Evolutionary conservation across 768 basidiomycete genomes (phyloP).

Genomic region (Leccinum ochraceum): DNA sequence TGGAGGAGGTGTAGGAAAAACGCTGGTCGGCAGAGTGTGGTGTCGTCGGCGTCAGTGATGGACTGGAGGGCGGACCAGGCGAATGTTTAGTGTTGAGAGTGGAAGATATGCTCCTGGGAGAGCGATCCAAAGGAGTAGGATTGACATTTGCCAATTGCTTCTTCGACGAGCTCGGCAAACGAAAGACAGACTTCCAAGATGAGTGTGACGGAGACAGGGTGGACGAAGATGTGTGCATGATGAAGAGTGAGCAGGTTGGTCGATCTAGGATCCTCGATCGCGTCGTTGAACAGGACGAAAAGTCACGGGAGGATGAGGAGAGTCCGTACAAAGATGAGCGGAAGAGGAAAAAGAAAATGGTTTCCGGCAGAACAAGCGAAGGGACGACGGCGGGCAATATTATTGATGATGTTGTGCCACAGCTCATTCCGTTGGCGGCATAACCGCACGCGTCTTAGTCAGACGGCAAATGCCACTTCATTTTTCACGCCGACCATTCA

Average conservation of each 20-base stretch:
- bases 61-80: constrained; percentile 41
- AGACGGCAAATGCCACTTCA: constrained; percentile 32
- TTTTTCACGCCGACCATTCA: not conserved
- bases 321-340: constrained; percentile 5
- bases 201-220: constrained; percentile 29
- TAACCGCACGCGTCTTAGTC: constrained; percentile 29
- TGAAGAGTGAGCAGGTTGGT: constrained; percentile 3
- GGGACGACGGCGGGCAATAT: constrained; percentile 1
- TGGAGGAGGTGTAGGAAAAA: constrained; percentile 78
- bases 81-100: constrained; percentile 23
- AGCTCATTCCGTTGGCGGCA: constrained; percentile 12
- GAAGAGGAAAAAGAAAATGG: constrained; percentile 19
- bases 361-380: constrained; percentile 19
- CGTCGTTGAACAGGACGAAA: not conserved
- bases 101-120: constrained; percentile 29
- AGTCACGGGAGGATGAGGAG: constrained; percentile 16
- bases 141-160: constrained; percentile 43
- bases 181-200: constrained; percentile 75
- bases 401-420: constrained; percentile 6
- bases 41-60: constrained; percentile 57
- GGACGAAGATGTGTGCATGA: constrained; percentile 30
- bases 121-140: constrained; percentile 50
- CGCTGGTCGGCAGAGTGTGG: constrained; percentile 56
- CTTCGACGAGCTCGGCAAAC: constrained; percentile 66
- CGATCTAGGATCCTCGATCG: constrained; percentile 30